These are phyloP conservation scores for Cryptococcus sp. DNA, from an alignment of 1,284 basidiomycete species.

Conservation along the genomic window DNA sequence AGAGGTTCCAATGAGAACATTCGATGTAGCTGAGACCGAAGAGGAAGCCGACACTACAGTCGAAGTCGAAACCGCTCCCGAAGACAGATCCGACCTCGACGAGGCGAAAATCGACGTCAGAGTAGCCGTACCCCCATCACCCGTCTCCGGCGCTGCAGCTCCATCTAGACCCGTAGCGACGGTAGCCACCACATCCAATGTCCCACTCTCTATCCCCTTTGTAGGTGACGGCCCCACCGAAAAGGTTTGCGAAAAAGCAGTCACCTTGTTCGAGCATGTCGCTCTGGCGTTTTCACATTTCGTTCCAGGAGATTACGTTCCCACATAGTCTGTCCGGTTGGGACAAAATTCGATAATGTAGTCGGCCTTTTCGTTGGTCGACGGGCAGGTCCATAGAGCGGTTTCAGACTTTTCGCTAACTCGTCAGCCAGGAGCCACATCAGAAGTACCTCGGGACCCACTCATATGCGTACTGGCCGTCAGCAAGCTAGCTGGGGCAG, in stretches of 20 bases:
- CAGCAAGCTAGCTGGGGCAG: neutral
- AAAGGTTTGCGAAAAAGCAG: slow-evolving; percentile 10
- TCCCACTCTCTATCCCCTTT: slow-evolving; percentile 5
- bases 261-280: slow-evolving; percentile 20
- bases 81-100: no score
- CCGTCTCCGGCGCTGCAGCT: slow-evolving; percentile 7
- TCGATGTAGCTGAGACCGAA: no score
- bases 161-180: slow-evolving; percentile 13
- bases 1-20: no score
- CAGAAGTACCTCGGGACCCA: slow-evolving; percentile 2
- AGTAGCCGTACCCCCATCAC: no score
- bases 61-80: no score
- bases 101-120: no score
- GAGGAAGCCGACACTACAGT: no score
- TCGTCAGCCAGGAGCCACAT: neutral
- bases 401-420: slow-evolving; percentile 24
- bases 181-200: slow-evolving; percentile 14
- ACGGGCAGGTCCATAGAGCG: slow-evolving; percentile 22
- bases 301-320: slow-evolving; percentile 13
- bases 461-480: slow-evolving; percentile 28
- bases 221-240: slow-evolving; percentile 19
- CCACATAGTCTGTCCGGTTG: slow-evolving; percentile 18
- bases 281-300: slow-evolving; percentile 26
- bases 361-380: slow-evolving; percentile 11
- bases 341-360: slow-evolving; percentile 37